Evolutionary conservation across 2,329 filamentous ascomycete species (phyloP).

Genomic region (Beauveria brongniartii): DNA sequence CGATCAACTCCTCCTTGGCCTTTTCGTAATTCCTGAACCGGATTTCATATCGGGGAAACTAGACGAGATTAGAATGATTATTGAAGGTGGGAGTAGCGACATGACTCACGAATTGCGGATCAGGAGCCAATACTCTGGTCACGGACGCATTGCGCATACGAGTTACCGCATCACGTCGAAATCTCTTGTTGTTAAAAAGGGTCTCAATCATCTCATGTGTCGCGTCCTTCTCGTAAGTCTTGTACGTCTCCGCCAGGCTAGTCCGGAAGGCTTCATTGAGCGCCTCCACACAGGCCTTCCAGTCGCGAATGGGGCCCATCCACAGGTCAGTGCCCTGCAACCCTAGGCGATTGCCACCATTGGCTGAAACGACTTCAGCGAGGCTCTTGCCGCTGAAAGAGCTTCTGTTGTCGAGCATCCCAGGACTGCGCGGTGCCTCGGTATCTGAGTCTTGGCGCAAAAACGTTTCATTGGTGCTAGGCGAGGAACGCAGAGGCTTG

Average conservation of each 20-base stretch:
- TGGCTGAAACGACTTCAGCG: constrained; percentile 23
- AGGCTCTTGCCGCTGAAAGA: constrained; percentile 30
- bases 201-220: constrained; percentile 34
- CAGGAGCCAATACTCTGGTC: constrained; percentile 33
- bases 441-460: constrained; percentile 22
- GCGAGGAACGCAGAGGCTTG: constrained; percentile 18
- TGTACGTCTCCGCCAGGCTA: constrained; percentile 38
- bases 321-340: constrained; percentile 23
- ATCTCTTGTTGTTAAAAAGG: constrained; percentile 33
- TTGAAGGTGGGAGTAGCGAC: no score
- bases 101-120: constrained; percentile 33
- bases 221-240: constrained; percentile 35
- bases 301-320: constrained; percentile 34
- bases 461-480: constrained; percentile 17
- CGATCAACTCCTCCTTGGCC: constrained; percentile 32
- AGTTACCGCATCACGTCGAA: constrained; percentile 34
- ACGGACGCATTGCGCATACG: constrained; percentile 40
- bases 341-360: constrained; percentile 15
- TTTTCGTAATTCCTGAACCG: constrained; percentile 40
- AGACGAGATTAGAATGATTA: constrained; percentile 9
- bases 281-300: constrained; percentile 34
- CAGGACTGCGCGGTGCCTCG: constrained; percentile 25
- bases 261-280: constrained; percentile 33
- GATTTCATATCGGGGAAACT: constrained; percentile 38
- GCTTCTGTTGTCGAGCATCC: constrained; percentile 27